Conservation (phyloP, 129 eudicot genomes). For the Artemisia argyi region DNA sequence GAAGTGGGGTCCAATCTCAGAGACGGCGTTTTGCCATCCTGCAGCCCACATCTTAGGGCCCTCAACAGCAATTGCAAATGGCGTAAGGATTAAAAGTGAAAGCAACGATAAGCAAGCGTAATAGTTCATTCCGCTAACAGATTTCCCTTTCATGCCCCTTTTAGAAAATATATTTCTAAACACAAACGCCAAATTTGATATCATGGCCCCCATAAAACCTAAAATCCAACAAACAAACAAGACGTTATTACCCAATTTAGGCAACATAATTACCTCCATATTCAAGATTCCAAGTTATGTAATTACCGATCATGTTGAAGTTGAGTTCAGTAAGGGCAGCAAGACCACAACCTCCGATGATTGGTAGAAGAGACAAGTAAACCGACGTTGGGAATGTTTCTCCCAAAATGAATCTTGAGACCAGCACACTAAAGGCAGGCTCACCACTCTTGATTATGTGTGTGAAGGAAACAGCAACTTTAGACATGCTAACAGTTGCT, state of each 20-base stretch:
- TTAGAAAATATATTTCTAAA: constrained; percentile 71
- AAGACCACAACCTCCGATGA: constrained; percentile 78
- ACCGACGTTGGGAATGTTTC: constrained; percentile 58
- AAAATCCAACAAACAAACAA: constrained; percentile 5
- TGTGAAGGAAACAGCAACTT: constrained; percentile 76
- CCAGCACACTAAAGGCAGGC: constrained; percentile 75
- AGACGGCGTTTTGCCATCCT: constrained; percentile 71
- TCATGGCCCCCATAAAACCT: constrained; percentile 79
- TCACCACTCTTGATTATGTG: constrained; percentile 76
- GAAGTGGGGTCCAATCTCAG: constrained; percentile 71
- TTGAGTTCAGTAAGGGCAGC: constrained; percentile 78
- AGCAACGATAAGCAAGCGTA: constrained; percentile 68
- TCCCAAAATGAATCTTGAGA: constrained; percentile 57
- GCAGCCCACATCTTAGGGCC: constrained; percentile 80
- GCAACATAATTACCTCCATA: not conserved
- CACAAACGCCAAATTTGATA: constrained; percentile 72
- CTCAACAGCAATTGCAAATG: constrained; percentile 81
- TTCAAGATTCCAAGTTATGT: not conserved
- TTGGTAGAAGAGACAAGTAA: constrained; percentile 63
- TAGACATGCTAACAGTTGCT: constrained; percentile 86
- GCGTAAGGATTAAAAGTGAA: constrained; percentile 69
- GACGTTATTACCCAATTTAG: constrained; percentile 8
- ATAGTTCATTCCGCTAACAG: constrained; percentile 72
- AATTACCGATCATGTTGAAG: constrained; percentile 59
- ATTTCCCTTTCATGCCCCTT: constrained; percentile 69